phyloP scores from a whole-genome alignment of 1,139 yeast species.

The Petasospora rhodanensis region DNA sequence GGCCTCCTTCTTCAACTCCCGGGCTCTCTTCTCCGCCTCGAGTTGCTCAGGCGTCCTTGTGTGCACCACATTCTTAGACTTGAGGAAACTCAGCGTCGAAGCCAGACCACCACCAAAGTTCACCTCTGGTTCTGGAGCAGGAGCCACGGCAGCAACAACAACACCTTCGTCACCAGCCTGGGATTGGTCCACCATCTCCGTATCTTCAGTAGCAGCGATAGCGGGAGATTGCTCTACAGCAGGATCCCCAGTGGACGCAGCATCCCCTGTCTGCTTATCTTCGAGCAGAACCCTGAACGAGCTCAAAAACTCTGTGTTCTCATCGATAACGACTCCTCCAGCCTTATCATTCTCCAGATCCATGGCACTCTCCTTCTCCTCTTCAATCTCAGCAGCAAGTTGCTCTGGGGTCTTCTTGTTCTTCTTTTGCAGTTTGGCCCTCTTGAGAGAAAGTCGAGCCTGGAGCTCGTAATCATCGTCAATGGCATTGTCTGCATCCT shows the following conservation, averaged over 20 bases:
- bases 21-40: conserved; percentile 23
- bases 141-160: not conserved
- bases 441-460: conserved; percentile 34
- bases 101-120: conserved; percentile 50
- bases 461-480: conserved; percentile 49
- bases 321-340: conserved; percentile 46
- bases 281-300: conserved; percentile 3
- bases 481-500: conserved; percentile 34
- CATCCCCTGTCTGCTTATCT: not conserved
- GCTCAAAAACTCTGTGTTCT: conserved; percentile 39
- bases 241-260: not conserved
- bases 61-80: conserved; percentile 39
- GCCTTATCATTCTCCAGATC: conserved; percentile 23
- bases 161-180: not conserved
- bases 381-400: conserved; percentile 43
- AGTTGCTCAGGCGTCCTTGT: conserved; percentile 22
- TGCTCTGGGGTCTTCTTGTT: conserved; percentile 37
- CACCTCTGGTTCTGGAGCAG: conserved; percentile 4
- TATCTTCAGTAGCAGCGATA: no score
- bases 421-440: conserved; percentile 38
- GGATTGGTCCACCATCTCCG: not conserved
- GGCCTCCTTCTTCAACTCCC: conserved; percentile 26
- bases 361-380: conserved; percentile 26
- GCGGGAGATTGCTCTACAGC: not conserved
- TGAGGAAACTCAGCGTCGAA: conserved; percentile 51